Evolutionary conservation across 495 filamentous ascomycete genomes (phyloP), one percentile per base, ranked within the genome.

Genomic region (Halenospora varia): DNA sequence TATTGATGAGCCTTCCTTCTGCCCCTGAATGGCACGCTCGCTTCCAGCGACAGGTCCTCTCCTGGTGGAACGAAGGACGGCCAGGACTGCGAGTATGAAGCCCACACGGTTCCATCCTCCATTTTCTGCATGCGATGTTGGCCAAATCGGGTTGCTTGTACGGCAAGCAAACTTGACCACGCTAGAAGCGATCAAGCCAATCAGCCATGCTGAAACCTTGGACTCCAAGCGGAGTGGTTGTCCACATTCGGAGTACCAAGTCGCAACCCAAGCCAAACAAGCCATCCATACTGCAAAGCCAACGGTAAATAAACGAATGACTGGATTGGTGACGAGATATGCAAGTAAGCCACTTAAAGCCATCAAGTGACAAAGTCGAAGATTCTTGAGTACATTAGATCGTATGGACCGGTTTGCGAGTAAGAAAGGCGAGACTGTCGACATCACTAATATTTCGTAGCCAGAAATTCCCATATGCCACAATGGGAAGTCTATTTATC

Each of bases 391-490:
- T 10, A 90, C 77, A 10, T 89, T 69, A 25, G 79, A 81, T 40
- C 88, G 86, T 41, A 97, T 48, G 1, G 86, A 77, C 25, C 73
- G 77, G 55, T 93, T 86, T 23, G 77, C 82, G 25, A 97, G 86
- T n/a, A 97, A 70, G 20, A 92, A 75, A 0, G 95, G 94, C 3
- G 91, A 88, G 50, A 90, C 66, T n/a, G 88, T 92, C 59, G 79
- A 79, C 80, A 96, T 83, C 69, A 99, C 83, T 59, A 93, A 77
- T 23, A 86, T 86, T 73, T 99, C 95, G 62, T 96, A 97, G 55
- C 95, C 95, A 8, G 95, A 99, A 58, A 99, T 92, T 56, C 95
- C 95, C 95, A 99, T 97, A 70, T 97, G 84, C 95, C 95, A 99
- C n/a, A 99, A 82, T 15, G 94, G 94, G 67, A 99, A 99, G 68